Evolutionary conservation across 805 yeast species (phyloP), one percentile per base, ranked within the genome.

Genomic region (Grigorovia humatica): DNA sequence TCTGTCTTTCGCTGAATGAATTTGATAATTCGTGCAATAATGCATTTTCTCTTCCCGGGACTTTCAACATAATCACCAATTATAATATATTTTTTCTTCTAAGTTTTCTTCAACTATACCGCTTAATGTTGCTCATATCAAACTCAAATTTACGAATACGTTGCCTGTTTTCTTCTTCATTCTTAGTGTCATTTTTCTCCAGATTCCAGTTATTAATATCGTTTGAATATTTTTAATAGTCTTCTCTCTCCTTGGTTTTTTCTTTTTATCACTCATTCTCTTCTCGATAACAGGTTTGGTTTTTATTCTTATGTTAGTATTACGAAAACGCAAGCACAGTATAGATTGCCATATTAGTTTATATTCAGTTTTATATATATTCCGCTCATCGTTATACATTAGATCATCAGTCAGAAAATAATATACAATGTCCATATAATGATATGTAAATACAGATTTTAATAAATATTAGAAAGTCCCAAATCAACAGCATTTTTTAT

Each of bases 41-140:
- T 50, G 54, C 55, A 54, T 52, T 49, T 51, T 49, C 55, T 51
- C 57, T 51, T 54, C 55, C 52, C 20, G 44, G 44, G 55, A 49
- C 47, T 42, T 43, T 46, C 42, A n/a, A 46, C 35, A 45, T 19
- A 46, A 30, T 18, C 15, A 32, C 38, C 38, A 32, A 11, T 32
- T 2, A 32, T 32, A 4, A 32, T 32, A 32, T 32, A 32, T 32
- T 32, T 9, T n/a, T 32, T 32, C 11, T 11, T 32, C 15, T 32
- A 9, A 32, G 11, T 32, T 32, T 30, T 30, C 9, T n/a, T n/a
- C n/a, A 6, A 23, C 27, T 23, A 23, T 23, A 23, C 27, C 27
- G 27, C 27, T 23, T 6, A 23, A 2, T 32, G 38, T 32, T 13
- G 38, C 38, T 32, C 15, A 32, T 32, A 5, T 8, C 38, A 11